Percentiles rank a stretch among this genome's conserved stretches.
Evolutionary conservation across 2,329 filamentous ascomycete species (phyloP).

Genomic region (Pseudocercospora macadamiae): DNA sequence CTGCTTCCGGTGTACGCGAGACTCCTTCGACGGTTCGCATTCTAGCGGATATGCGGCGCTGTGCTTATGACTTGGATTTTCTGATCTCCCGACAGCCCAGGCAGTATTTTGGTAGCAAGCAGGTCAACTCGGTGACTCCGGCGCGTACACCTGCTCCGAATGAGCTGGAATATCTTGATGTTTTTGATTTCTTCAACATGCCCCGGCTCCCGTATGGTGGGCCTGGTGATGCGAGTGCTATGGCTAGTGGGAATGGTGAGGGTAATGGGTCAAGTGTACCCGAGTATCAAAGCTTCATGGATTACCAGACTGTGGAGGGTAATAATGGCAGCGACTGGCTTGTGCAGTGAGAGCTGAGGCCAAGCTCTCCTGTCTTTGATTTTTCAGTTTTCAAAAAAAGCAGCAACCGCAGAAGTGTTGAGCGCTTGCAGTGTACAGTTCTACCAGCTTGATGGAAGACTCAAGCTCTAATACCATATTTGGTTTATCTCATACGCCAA

Average conservation of each 20-base stretch:
- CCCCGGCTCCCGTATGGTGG: conserved; percentile 64
- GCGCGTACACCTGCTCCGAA: conserved; percentile 66
- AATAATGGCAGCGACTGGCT: conserved; percentile 26
- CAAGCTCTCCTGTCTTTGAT: too few relatives aligned
- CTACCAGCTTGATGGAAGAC: not conserved
- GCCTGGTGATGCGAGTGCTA: conserved; percentile 30
- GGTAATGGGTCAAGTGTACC: conserved; percentile 18
- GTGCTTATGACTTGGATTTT: conserved; percentile 87
- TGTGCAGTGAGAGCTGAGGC: conserved; percentile 20
- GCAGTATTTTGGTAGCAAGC: conserved; percentile 41
- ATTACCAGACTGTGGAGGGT: conserved; percentile 27
- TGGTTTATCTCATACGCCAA: not conserved
- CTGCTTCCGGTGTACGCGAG: conserved; percentile 67
- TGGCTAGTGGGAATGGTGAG: conserved; percentile 35
- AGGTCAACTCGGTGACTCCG: conserved; percentile 35
- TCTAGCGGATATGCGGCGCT: conserved; percentile 86
- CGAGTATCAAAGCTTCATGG: conserved; percentile 31
- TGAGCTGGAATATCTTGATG: conserved; percentile 86
- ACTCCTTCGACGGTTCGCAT: conserved; percentile 85
- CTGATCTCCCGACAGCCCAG: conserved; percentile 80
- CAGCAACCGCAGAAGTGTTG: too few relatives aligned
- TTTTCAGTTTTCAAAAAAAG: too few relatives aligned
- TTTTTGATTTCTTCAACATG: conserved; percentile 94
- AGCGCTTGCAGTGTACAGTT: too few relatives aligned
- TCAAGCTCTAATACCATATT: not conserved